These are phyloP conservation scores for Penicillium occitanis DNA, from an alignment of 2,329 filamentous ascomycete genomes.

Conservation along the genomic window DNA sequence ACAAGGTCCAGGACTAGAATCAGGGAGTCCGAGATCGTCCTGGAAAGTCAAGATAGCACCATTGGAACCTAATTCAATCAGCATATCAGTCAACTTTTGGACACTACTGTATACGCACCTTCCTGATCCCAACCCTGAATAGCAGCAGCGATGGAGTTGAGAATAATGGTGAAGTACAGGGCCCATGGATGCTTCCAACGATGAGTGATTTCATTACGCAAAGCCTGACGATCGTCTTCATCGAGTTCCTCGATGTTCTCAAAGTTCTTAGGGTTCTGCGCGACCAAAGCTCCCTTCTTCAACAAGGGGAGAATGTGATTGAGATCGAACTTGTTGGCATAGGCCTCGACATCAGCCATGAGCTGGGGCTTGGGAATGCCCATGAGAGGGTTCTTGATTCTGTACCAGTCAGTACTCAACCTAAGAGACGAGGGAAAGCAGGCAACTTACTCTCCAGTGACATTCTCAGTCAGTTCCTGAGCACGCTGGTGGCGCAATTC, in stretches of 20 bases:
- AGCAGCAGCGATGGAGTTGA: conserved; percentile 54
- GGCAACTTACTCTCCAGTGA: conserved; percentile 35
- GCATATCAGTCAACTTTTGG: background rate
- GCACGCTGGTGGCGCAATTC: conserved; percentile 27
- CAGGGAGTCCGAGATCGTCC: conserved; percentile 45
- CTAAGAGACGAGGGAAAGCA: background rate
- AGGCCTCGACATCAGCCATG: conserved; percentile 33
- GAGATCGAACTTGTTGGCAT: conserved; percentile 60
- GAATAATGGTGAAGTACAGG: conserved; percentile 53
- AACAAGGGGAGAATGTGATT: conserved; percentile 51
- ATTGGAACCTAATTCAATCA: conserved; percentile 37
- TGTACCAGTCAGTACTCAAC: background rate
- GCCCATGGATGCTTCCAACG: conserved; percentile 53
- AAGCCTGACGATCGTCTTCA: conserved; percentile 42
- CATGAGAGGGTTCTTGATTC: conserved; percentile 32
- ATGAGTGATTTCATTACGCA: conserved; percentile 48
- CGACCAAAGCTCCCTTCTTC: conserved; percentile 49
- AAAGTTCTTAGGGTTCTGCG: conserved; percentile 50
- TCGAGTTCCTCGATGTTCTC: conserved; percentile 48
- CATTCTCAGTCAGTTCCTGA: conserved; percentile 32
- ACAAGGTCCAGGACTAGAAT: conserved; percentile 35
- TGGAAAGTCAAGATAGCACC: conserved; percentile 56
- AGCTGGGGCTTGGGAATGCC: conserved; percentile 34
- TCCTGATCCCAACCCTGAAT: conserved; percentile 57
- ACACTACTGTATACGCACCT: conserved; percentile 28